Evolutionary conservation across 805 yeast species (phyloP), one percentile per base, ranked within the genome.

Genomic region (Teunomyces atbi): DNA sequence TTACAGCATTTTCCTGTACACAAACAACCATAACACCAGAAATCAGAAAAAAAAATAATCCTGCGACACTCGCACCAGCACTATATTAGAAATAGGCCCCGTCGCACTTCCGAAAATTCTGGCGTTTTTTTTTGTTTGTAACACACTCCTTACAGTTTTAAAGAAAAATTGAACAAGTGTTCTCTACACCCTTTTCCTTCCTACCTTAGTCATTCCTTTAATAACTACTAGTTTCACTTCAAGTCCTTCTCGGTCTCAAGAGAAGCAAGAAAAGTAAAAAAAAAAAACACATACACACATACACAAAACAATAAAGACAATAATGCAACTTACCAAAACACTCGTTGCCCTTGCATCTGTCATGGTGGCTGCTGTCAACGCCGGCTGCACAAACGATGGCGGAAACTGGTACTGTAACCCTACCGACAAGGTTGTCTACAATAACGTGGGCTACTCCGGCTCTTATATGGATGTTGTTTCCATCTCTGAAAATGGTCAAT

Each of bases 401-500:
- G 65, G 65, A 12, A 59, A 61, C 60, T 59, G 53, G 53, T 61
- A 86, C 81, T 90, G 97, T 73, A 69, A 79, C 54, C 68, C 39
- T 6, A 36, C 39, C 28, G 19, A 23, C 51, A 91, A 88, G 51
- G 76, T 88, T 50, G 71, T 74, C 48, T 89, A 86, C 75, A 54
- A 74, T 39, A 82, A 82, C 56, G 79, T 94, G 48, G 98, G 98
- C 29, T 89, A 77, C 67, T 78, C 94, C 18, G 97, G 97, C 56
- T 70, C 90, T 18, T 94, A 88, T 74, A 60, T 73, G 57, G 91
- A 86, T 56, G 90, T 94, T 55, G 84, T 91, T 54, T 56, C 65
- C 60, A 91, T 94, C 96, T 82, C 84, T 66, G 82, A 79, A 61
- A 49, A 68, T 49, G 90, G 97, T 64, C 46, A 73, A 29, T 91